Percentiles rank a stretch among this genome's conserved stretches.
phyloP scores from a whole-genome alignment of 164 flowering plant species.

The Paratinospora sagittata region DNA sequence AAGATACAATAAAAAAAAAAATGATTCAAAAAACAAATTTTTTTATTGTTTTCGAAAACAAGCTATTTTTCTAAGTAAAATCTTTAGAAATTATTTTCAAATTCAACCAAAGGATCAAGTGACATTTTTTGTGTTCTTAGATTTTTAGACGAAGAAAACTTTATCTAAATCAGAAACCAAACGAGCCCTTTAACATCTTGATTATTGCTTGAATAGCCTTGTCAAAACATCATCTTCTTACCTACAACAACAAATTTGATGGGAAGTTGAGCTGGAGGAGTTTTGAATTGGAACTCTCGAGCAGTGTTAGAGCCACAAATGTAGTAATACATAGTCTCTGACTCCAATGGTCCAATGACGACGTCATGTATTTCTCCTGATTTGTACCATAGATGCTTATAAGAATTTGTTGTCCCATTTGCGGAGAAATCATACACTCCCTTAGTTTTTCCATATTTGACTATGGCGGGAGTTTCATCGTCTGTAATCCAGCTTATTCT shows the following conservation, averaged over 20 bases:
- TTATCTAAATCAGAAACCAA: too few species aligned
- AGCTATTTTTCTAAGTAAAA: too few species aligned
- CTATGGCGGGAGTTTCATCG: conserved; percentile 28
- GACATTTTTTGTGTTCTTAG: too few species aligned
- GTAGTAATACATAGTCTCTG: conserved; percentile 44
- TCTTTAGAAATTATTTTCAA: too few species aligned
- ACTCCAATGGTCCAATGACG: conserved; percentile 51
- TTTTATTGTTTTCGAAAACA: too few species aligned
- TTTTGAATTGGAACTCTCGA: conserved; percentile 44
- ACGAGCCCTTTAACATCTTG: too few species aligned
- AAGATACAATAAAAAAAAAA: too few species aligned
- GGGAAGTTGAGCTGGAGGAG: conserved; percentile 61
- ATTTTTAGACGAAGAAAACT: too few species aligned
- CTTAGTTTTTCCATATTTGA: conserved; percentile 47
- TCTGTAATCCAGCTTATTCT: conserved; percentile 71
- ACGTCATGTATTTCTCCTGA: conserved; percentile 61
- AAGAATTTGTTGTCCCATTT: conserved; percentile 37
- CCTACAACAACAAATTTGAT: conserved; percentile 52
- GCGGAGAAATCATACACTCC: conserved; percentile 27
- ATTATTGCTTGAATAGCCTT: too few species aligned
- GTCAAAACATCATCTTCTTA: conserved; percentile 4
- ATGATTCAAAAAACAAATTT: too few species aligned
- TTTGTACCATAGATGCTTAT: conserved; percentile 30
- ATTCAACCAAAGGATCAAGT: too few species aligned
- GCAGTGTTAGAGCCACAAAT: conserved; percentile 29